Evolutionary conservation across 208 protist species (phyloP).

Genomic region (Leishmania tropica): DNA sequence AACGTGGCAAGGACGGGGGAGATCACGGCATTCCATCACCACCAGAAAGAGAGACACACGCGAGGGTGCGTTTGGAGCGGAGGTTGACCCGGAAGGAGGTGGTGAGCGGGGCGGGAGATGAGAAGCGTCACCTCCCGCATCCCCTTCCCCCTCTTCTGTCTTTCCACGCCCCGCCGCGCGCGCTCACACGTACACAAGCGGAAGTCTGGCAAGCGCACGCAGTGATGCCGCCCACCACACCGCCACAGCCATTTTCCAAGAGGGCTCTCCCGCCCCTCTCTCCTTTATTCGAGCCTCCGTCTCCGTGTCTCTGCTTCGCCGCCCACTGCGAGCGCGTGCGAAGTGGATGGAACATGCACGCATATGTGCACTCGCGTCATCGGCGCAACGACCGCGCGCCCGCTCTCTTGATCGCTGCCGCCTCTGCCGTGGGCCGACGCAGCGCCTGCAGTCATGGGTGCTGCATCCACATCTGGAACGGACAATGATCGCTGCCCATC

Average conservation of each 20-base stretch:
- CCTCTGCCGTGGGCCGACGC: conserved; percentile 24
- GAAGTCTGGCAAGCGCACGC: background rate
- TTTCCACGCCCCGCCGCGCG: background rate
- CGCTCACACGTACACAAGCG: background rate
- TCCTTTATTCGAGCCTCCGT: background rate
- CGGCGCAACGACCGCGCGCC: background rate
- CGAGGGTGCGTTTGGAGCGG: too few relatives aligned
- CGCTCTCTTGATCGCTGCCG: conserved; percentile 9
- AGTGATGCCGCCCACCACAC: background rate
- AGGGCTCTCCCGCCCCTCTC: background rate
- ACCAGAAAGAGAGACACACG: background rate
- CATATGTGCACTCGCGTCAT: background rate
- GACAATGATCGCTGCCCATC: conserved; percentile 89
- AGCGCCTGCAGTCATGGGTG: conserved; percentile 49
- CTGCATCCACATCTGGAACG: conserved; percentile 85
- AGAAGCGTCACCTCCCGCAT: background rate
- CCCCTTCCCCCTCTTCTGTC: background rate
- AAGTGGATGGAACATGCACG: background rate
- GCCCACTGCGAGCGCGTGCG: background rate
- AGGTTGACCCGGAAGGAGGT: background rate
- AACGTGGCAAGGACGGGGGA: background rate
- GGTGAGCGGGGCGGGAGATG: background rate
- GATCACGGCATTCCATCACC: background rate
- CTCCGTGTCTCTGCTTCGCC: background rate
- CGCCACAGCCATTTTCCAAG: background rate